Evolutionary conservation across 805 yeast genomes (phyloP), one percentile per base, ranked within the genome.

Genomic region (Candida boleticola): DNA sequence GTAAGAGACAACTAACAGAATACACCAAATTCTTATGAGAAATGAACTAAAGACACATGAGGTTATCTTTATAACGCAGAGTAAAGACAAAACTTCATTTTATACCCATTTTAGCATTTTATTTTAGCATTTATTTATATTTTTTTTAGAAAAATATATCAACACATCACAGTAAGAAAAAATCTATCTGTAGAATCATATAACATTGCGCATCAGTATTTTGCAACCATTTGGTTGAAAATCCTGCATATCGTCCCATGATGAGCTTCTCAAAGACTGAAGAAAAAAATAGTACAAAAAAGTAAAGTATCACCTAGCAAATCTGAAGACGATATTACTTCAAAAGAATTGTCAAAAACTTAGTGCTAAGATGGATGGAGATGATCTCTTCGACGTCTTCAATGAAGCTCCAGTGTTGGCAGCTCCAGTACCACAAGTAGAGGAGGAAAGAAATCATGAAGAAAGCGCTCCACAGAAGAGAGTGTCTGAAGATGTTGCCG

Each of bases 301-400:
- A 14, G 26, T 5, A 14, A 19, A 21, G 17, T 20, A 17, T 26
- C 31, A 37, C 16, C 27, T 14, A n/a, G n/a, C n/a, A n/a, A n/a
- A n/a, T n/a, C n/a, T n/a, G n/a, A n/a, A n/a, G n/a, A n/a, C n/a
- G n/a, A n/a, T n/a, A n/a, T n/a, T n/a, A n/a, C n/a, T n/a, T n/a
- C n/a, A n/a, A n/a, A n/a, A n/a, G n/a, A n/a, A n/a, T n/a, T n/a
- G n/a, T n/a, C n/a, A n/a, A n/a, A n/a, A n/a, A n/a, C n/a, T n/a
- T n/a, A n/a, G n/a, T n/a, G n/a, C n/a, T n/a, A n/a, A 42, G 19
- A 63, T 64, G 69, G 70, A 65, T 45, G 67, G 53, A 60, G 81
- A 77, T 57, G 85, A 80, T 52, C 70, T 81, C 41, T 81, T 81
- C 55, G 83, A 73, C 39, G 85, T 81, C 46, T 81, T 81, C 52